A percentile compares a stretch with the other conserved stretches of the same genome.
These are phyloP conservation scores for Corynascus novoguineensis DNA, from an alignment of 495 filamentous ascomycete species.

Conservation along the genomic window DNA sequence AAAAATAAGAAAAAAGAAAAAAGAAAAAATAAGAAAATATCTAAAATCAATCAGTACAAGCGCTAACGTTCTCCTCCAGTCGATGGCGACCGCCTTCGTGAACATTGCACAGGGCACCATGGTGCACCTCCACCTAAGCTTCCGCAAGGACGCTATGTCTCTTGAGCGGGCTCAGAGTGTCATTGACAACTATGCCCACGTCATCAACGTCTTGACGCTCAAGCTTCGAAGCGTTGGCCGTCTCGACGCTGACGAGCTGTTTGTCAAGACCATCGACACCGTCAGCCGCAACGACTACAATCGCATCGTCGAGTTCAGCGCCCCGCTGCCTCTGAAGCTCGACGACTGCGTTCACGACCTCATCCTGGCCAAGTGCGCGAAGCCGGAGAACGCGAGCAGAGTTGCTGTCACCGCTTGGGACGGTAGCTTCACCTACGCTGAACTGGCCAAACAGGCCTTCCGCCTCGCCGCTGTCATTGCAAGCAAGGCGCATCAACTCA, in stretches of 20 bases:
- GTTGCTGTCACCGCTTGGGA: constrained; percentile 38
- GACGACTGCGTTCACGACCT: constrained; percentile 11
- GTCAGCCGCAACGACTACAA: constrained; percentile 6
- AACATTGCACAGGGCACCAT: constrained; percentile 5
- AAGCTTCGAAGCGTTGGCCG: not conserved
- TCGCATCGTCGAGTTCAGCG: constrained; percentile 11
- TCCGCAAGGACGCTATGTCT: constrained; percentile 7
- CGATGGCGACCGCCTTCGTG: constrained; percentile 5
- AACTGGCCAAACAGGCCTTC: constrained; percentile 44
- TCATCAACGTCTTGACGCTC: constrained; percentile 3
- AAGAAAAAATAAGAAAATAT: not conserved
- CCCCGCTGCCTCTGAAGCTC: constrained; percentile 1
- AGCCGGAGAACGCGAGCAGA: constrained; percentile 1
- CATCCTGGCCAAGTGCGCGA: not conserved
- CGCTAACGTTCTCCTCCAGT: not conserved
- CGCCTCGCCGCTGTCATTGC: constrained; percentile 36
- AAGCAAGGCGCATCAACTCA: not conserved
- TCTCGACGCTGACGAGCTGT: not conserved
- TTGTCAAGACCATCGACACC: constrained; percentile 6
- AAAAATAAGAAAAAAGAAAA: not conserved
- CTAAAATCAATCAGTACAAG: not conserved
- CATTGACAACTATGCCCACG: constrained; percentile 5
- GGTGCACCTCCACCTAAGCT: constrained; percentile 8
- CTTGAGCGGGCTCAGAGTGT: not conserved
- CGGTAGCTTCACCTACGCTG: constrained; percentile 44